Percentiles rank a stretch among this genome's conserved stretches.
Evolutionary conservation across 192 early-diverging fungal genomes (phyloP).

Genomic region (Pilobolus umbonatus): DNA sequence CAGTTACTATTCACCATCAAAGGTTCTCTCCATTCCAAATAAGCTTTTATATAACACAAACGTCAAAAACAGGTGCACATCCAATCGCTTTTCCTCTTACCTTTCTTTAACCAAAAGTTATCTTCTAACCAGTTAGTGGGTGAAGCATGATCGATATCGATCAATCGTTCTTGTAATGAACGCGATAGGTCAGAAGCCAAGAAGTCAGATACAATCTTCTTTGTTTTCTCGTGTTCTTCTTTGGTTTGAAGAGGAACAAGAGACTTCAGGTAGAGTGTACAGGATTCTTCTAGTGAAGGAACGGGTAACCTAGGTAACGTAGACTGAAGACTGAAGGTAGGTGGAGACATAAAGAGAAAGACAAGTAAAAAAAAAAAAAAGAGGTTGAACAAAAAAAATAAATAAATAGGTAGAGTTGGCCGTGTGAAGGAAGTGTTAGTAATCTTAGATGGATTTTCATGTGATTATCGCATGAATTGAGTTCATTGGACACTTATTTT

Average conservation of each 20-base stretch:
- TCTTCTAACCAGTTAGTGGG: slow-evolving; percentile 65
- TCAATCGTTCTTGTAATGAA: slow-evolving; percentile 59
- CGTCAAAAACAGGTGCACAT: no score
- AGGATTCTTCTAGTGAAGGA: slow-evolving; percentile 55
- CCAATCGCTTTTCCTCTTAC: background rate
- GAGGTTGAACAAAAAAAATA: background rate
- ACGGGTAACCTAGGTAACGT: slow-evolving; percentile 58
- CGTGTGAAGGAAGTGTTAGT: no score
- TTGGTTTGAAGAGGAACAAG: slow-evolving; percentile 50
- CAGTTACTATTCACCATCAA: slow-evolving; percentile 87
- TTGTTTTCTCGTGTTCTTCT: slow-evolving; percentile 40
- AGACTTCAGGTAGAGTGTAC: slow-evolving; percentile 51
- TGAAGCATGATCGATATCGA: slow-evolving; percentile 55
- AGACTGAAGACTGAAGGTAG: slow-evolving; percentile 41
- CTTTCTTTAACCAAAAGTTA: slow-evolving; percentile 58
- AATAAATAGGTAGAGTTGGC: no score
- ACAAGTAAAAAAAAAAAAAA: slow-evolving; percentile 6
- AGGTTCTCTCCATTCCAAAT: slow-evolving; percentile 77
- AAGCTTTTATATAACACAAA: slow-evolving; percentile 60
- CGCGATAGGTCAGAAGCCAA: slow-evolving; percentile 22
- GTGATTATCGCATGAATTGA: no score
- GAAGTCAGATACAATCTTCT: slow-evolving; percentile 45
- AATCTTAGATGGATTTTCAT: no score
- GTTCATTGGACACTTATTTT: no score
- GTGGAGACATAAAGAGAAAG: background rate